phyloP scores from a whole-genome alignment of 164 flowering plant genomes.

The Houttuynia cordata region DNA sequence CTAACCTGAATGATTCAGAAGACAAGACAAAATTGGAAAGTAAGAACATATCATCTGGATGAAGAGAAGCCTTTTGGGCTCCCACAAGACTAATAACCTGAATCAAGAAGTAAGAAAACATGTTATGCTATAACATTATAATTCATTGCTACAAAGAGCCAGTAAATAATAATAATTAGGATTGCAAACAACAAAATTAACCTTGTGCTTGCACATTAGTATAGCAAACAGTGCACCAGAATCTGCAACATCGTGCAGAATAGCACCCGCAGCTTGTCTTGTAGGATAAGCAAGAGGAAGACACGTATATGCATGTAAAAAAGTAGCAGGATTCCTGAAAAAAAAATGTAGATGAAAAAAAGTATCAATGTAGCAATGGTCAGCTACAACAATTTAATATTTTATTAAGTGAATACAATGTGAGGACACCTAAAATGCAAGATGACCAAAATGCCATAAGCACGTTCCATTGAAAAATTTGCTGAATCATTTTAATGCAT shows the following conservation, averaged over 20 bases:
- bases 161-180: too few relatives aligned
- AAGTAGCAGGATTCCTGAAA: slow-evolving; percentile 24
- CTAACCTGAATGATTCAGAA: slow-evolving; percentile 91
- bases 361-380: not conserved
- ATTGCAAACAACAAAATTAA: slow-evolving; percentile 7
- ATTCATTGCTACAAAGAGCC: not conserved
- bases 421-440: not conserved
- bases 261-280: slow-evolving; percentile 96
- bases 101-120: slow-evolving; percentile 6
- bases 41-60: slow-evolving; percentile 96
- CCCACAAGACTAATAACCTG: slow-evolving; percentile 98
- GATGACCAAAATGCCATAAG: too few relatives aligned
- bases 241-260: slow-evolving; percentile 95
- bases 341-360: not conserved
- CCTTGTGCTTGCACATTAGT: slow-evolving; percentile 96
- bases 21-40: slow-evolving; percentile 88
- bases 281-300: slow-evolving; percentile 42
- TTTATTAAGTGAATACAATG: not conserved
- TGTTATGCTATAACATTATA: not conserved
- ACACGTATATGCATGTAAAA: slow-evolving; percentile 28
- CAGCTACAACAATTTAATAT: not conserved
- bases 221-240: slow-evolving; percentile 96
- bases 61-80: slow-evolving; percentile 96
- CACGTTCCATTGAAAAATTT: too few relatives aligned
- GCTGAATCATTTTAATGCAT: too few relatives aligned